Base-by-base conservation (phyloP, 2,329 filamentous ascomycete species). In the Dactylellina sp. region DNA sequence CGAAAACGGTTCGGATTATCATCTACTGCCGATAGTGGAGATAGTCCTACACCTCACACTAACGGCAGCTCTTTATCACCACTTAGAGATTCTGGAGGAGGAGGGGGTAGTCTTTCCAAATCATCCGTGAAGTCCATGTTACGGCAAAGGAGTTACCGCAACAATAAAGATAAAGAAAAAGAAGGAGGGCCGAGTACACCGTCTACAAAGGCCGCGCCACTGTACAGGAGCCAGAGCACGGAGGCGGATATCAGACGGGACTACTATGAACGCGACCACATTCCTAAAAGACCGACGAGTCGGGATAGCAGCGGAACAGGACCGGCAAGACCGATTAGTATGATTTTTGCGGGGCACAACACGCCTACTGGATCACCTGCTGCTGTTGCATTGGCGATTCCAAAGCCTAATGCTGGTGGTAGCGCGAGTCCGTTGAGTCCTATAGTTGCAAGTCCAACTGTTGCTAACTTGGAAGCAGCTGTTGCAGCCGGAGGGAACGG, bases 41-140 rank as follows among this genome's bases (percentile, higher is more conserved):
- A 55, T 16, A 22, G 40, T 18, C 53, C 64, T 12, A 59, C 46
- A 22, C 55, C 37, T 14, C 24, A 22, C 12, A 60, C 65, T 7
- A 63, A 71, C 22, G 59, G 56, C 35, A 28, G 53, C 35, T 57
- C 59, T 18, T 16, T 39, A 12, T 50, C 61, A 9, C 14, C 24
- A 39, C 18, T 32, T 32, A 39, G 37, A 5, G 35, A 39, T 24
- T 53, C 18, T 11, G 53, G 20, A n/a, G 44, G 56, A 28, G 40
- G 71, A 2, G 53, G 60, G 39, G 61, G 61, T 53, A 75, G 70
- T 53, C 60, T 72, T 39, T 64, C 59, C 60, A 72, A 72, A 46
- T 72, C 68, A 6, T 60, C 68, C 3, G 68, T 74, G 11, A 74
- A 74, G 47, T 61, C 59, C 20, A 65, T 74, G 55, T 39, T 74